Percentiles rank a stretch among this genome's conserved stretches.
phyloP scores from a whole-genome alignment of 768 basidiomycete genomes.

The Strobilomyces dryophilus region DNA sequence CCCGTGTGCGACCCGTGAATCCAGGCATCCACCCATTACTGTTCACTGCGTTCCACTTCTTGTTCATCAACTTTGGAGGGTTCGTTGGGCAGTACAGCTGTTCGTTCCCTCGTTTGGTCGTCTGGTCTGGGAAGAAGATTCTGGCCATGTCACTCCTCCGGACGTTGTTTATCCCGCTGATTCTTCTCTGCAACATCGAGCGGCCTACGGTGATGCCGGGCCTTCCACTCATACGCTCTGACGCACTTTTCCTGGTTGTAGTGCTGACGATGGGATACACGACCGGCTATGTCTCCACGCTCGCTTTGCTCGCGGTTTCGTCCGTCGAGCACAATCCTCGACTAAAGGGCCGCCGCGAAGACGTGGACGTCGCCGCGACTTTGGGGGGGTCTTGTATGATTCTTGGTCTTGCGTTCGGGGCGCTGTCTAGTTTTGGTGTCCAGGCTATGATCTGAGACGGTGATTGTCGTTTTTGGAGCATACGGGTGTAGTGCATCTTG shows the following conservation, averaged over 20 bases:
- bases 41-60: conserved; percentile 56
- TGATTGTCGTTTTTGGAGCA: not conserved
- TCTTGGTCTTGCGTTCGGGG: conserved; percentile 70
- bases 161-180: not conserved
- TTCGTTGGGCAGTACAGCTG: conserved; percentile 59
- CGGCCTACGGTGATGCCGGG: conserved; percentile 34
- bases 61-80: conserved; percentile 70
- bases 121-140: conserved; percentile 1
- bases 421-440: conserved; percentile 76
- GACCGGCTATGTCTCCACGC: conserved; percentile 73
- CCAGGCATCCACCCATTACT: not conserved
- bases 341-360: conserved; percentile 68
- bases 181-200: conserved; percentile 52
- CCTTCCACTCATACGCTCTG: conserved; percentile 59
- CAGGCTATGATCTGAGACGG: conserved; percentile 43
- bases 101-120: conserved; percentile 81
- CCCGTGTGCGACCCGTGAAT: not conserved
- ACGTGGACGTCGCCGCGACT: conserved; percentile 63
- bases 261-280: conserved; percentile 66
- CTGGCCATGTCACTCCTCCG: conserved; percentile 1
- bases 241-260: conserved; percentile 68
- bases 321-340: conserved; percentile 34
- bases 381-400: conserved; percentile 56
- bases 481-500: too few species aligned
- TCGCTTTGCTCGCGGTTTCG: conserved; percentile 79